phyloP scores from a whole-genome alignment of 805 yeast species.

The Yarrowia porcina region DNA sequence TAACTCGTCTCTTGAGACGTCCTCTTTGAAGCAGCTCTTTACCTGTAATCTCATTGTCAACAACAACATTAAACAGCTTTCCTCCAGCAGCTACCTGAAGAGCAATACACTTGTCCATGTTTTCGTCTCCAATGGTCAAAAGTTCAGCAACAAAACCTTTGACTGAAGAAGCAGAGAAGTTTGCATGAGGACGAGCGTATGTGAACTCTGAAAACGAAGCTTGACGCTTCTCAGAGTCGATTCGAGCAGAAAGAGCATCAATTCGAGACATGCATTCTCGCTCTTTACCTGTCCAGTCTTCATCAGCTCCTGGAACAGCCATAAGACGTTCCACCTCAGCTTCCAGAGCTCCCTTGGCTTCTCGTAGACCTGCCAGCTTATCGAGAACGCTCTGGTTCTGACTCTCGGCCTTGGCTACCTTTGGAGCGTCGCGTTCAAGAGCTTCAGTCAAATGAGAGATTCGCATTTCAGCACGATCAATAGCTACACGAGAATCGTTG shows the following conservation, averaged over 20 bases:
- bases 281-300: constrained; percentile 31
- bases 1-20: constrained; percentile 72
- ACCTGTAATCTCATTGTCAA: constrained; percentile 84
- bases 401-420: constrained; percentile 48
- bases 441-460: constrained; percentile 56
- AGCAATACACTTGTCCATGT: constrained; percentile 68
- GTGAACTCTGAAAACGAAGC: constrained; percentile 73
- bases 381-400: constrained; percentile 45
- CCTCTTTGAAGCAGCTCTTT: constrained; percentile 77
- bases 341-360: constrained; percentile 42
- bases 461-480: constrained; percentile 59
- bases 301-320: constrained; percentile 33
- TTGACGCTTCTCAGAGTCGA: constrained; percentile 56
- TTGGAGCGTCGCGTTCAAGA: constrained; percentile 41
- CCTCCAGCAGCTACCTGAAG: constrained; percentile 94
- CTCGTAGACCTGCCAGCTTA: constrained; percentile 46
- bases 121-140: constrained; percentile 57
- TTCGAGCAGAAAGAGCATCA: constrained; percentile 45
- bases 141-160: constrained; percentile 89
- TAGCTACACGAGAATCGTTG: constrained; percentile 51
- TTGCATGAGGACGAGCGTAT: constrained; percentile 60
- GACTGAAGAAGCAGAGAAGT: constrained; percentile 60
- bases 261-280: constrained; percentile 44
- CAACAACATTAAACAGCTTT: constrained; percentile 81
- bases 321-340: constrained; percentile 52